phyloP scores from a whole-genome alignment of 2,329 filamentous ascomycete species.

The Colletotrichum gloeosporioides region DNA sequence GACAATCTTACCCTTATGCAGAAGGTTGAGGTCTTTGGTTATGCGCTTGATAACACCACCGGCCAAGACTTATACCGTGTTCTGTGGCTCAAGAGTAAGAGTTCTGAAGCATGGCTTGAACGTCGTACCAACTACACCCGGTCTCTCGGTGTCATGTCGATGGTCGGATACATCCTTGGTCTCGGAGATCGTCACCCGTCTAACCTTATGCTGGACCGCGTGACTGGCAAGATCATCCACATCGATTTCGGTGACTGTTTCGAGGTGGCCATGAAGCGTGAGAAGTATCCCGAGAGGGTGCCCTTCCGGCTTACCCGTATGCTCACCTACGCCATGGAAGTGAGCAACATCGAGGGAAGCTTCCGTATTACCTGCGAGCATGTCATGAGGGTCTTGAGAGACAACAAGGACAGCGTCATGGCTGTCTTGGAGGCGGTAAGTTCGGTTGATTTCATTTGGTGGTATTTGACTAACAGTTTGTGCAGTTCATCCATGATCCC shows the following conservation, averaged over 20 bases:
- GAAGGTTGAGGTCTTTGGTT: constrained; percentile 99
- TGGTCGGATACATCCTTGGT: constrained; percentile 99
- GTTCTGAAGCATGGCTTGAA: constrained; percentile 96
- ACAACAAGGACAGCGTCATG: constrained; percentile 99
- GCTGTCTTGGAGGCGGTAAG: constrained; percentile 95
- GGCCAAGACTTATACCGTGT: constrained; percentile 98
- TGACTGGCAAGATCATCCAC: constrained; percentile 96
- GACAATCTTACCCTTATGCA: constrained; percentile 99
- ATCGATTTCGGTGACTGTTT: constrained; percentile 99
- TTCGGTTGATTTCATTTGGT: constrained; percentile 29
- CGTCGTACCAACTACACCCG: constrained; percentile 98
- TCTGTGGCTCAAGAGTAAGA: constrained; percentile 98
- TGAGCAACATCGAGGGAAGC: constrained; percentile 98
- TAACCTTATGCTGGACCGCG: constrained; percentile 95
- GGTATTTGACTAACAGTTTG: constrained; percentile 24
- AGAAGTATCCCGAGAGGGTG: constrained; percentile 97
- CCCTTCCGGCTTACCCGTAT: constrained; percentile 98
- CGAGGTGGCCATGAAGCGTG: constrained; percentile 98
- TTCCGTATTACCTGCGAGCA: constrained; percentile 98
- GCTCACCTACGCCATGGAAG: constrained; percentile 99
- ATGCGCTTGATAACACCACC: constrained; percentile 98
- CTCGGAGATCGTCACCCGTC: constrained; percentile 96
- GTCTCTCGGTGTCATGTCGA: constrained; percentile 98
- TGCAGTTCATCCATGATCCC: constrained; percentile 97
- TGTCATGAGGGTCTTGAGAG: constrained; percentile 94